These are phyloP conservation scores for Mortierella sp. DNA, from an alignment of 371 early-diverging fungal species.

Conservation along the genomic window DNA sequence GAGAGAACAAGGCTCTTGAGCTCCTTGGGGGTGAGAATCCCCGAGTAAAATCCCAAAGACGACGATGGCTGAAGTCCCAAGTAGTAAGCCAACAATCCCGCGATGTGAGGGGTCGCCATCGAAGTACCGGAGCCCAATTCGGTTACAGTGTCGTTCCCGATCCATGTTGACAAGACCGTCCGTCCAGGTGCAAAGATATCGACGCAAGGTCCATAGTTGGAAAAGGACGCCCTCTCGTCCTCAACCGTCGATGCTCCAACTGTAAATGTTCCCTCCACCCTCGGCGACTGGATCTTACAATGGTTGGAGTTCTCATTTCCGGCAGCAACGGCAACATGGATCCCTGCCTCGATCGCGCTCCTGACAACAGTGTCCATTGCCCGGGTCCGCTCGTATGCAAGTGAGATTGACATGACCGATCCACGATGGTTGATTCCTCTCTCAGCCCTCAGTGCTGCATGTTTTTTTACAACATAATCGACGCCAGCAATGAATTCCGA, in stretches of 20 bases:
- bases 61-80: slow-evolving; percentile 3
- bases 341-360: slow-evolving; percentile 26
- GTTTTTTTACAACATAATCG: slow-evolving; percentile 37
- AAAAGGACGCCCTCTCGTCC: slow-evolving; percentile 64
- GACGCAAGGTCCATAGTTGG: slow-evolving; percentile 73
- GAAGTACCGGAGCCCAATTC: slow-evolving; percentile 61
- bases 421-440: neutral
- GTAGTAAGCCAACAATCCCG: slow-evolving; percentile 60
- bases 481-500: slow-evolving; percentile 51
- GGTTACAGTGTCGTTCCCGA: slow-evolving; percentile 24
- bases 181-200: slow-evolving; percentile 69
- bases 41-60: neutral
- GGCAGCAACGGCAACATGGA: slow-evolving; percentile 79
- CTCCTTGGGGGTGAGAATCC: neutral
- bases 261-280: slow-evolving; percentile 71
- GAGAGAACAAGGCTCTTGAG: neutral
- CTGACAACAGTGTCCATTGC: slow-evolving; percentile 56
- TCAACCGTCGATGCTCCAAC: slow-evolving; percentile 74
- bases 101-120: slow-evolving; percentile 65
- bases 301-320: slow-evolving; percentile 78
- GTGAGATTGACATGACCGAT: slow-evolving; percentile 66
- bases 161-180: slow-evolving; percentile 50
- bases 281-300: slow-evolving; percentile 78
- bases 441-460: slow-evolving; percentile 6
- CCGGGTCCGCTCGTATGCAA: slow-evolving; percentile 64